phyloP scores from a whole-genome alignment of 2,329 filamentous ascomycete genomes.

The Colletotrichum tofieldiae region DNA sequence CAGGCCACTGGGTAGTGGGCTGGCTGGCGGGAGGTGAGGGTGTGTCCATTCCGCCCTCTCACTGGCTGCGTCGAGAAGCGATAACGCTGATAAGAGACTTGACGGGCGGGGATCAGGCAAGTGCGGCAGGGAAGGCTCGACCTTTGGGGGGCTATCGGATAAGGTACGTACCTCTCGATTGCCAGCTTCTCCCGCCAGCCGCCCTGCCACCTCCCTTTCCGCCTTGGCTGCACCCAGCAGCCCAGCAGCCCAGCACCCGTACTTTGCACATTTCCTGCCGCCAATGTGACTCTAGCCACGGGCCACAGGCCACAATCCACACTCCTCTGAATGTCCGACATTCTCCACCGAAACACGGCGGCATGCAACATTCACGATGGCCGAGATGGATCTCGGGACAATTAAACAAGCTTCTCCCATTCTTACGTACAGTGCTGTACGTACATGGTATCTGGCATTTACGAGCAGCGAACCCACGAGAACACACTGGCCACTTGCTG shows the following conservation, averaged over 20 bases:
- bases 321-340: background rate
- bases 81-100: conserved; percentile 33
- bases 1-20: background rate
- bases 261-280: conserved; percentile 1
- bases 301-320: background rate
- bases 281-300: background rate
- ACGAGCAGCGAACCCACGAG: conserved; percentile 15
- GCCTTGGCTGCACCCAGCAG: no score
- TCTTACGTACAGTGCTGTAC: background rate
- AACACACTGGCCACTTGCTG: conserved; percentile 17
- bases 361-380: conserved; percentile 18
- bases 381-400: conserved; percentile 9
- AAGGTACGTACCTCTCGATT: background rate
- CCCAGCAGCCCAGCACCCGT: no score
- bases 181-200: background rate
- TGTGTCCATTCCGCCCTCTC: conserved; percentile 19
- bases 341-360: conserved; percentile 5
- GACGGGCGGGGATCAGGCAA: conserved; percentile 18
- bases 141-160: conserved; percentile 10
- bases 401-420: conserved; percentile 19
- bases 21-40: conserved; percentile 17
- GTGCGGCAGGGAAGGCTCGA: conserved; percentile 22
- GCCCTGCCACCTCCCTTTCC: conserved; percentile 29
- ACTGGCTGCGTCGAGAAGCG: conserved; percentile 25
- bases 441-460: background rate